Base-by-base conservation (phyloP, 2,329 filamentous ascomycete species). In the Aspergillus proliferans region DNA sequence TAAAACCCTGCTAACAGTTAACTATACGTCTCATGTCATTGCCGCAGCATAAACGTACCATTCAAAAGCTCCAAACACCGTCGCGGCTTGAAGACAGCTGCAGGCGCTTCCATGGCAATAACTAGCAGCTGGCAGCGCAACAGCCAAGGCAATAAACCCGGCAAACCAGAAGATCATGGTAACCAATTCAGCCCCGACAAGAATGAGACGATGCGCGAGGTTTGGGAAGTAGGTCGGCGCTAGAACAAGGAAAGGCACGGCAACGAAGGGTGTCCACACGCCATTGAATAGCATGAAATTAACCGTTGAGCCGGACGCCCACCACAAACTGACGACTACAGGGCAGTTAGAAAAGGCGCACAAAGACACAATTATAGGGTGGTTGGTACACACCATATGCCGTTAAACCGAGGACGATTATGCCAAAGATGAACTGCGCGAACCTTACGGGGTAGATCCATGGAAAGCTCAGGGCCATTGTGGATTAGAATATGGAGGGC, bases 141-240 rank as follows among this genome's bases (percentile, higher is more conserved):
- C 84, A 0, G 86, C 88, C 9, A 91, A 70, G 0, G 88, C 88
- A 56, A 94, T 84, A 60, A 89, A 86, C 6, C 88, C 89, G 0
- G 86, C 84, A 63, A 96, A 93, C 90, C 90, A 95, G 75, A 94
- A 94, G 49, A 94, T 76, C 71, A 86, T 84, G 8, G 88, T 93
- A 21, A 93, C 57, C 43, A 74, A 75, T 61, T 94, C 87, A 28
- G 88, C 75, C 1, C 61, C 83, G 15, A 91, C 73, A 14, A 89
- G 80, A 41, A 77, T 81, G 45, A 82, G 80, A 46, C 77, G 79
- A 67, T 88, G 82, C 59, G 84, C 83, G 9, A 82, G 59, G 21
- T 73, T 72, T 3, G 79, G 75, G 59, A 83, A 74, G 69, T 83
- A 84, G 40, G 80, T 72, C 1, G 87, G 87, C 2, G 83, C 75